A percentile compares a stretch with the other conserved stretches of the same genome.
These are phyloP conservation scores for Colletotrichum phormii DNA, from an alignment of 2,329 filamentous ascomycete species.

Conservation along the genomic window DNA sequence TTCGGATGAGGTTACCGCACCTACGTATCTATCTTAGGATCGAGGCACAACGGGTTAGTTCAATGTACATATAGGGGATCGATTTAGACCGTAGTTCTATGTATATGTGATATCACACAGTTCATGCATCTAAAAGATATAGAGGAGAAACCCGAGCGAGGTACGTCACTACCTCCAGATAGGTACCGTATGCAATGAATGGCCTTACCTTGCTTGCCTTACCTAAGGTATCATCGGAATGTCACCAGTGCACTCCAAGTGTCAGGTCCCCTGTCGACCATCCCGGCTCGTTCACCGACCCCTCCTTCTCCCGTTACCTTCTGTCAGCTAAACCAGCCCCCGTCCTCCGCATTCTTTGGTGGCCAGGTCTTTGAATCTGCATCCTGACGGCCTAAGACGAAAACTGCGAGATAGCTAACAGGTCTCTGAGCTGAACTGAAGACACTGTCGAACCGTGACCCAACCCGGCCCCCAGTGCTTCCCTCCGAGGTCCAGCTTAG, in stretches of 20 bases:
- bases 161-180: constrained; percentile 4
- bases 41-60: background rate
- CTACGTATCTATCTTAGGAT: no score
- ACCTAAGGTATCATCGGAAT: background rate
- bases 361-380: background rate
- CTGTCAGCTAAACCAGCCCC: background rate
- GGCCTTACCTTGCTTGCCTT: no score
- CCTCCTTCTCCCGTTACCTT: background rate
- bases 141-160: background rate
- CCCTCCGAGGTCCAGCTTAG: background rate
- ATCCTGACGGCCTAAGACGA: background rate
- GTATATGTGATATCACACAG: background rate
- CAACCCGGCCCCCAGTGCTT: background rate
- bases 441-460: background rate
- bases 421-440: background rate
- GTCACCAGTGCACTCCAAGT: background rate
- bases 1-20: background rate
- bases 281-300: background rate
- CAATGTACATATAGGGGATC: constrained; percentile 24
- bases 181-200: no score
- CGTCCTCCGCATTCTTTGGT: background rate
- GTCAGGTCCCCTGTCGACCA: background rate
- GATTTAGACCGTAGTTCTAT: constrained; percentile 1
- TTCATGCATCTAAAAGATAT: constrained; percentile 11
- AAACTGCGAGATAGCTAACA: background rate